Evolutionary conservation across 768 basidiomycete genomes (phyloP), one percentile per base, ranked within the genome.

Genomic region (Kwoniella botswanensis): DNA sequence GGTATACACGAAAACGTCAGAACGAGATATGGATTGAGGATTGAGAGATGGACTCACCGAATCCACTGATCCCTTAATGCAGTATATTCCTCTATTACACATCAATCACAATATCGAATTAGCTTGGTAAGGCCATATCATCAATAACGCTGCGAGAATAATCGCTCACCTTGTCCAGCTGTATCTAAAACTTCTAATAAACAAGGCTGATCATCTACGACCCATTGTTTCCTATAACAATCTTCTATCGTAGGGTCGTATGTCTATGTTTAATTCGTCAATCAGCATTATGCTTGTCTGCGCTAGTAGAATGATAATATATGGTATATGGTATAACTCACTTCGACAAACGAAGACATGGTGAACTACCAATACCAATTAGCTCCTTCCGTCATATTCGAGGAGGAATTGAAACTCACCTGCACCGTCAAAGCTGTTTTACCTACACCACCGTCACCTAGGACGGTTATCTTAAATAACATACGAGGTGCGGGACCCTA

Each of bases 191-290:
- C 93, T 84, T 98, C 94, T 75, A 98, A 89, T 83, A 94, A 92
- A 85, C 93, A 95, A 89, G 94, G 94, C 77, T 90, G 88, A 82
- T 94, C 93, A 85, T 96, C 94, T 74, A 97, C 93, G 67, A 94
- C 90, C 77, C 94, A 88, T 83, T 94, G 93, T 84, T 95, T 96
- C 79, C 94, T 89, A 85, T 98, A 97, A 73, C 94, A 94, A 84
- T 97, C 94, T 86, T 98, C 94, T 89, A 98, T 98, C 77, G 94
- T 98, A 68, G 94, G 94, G 86, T 98, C 94, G 84, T 98, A 98
- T 63, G 93, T 93, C 93, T 96, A 61, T 69, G 13, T 11, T 15
- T 50, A 18, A 50, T 50, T 2, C 13, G 2, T 13, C 2, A 35
- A 18, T 50, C 46, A 50, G 46, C 46, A 35, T 35, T 35, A 35